phyloP scores from a whole-genome alignment of 75 land plant genomes.

The Adiantum capillusveneris region DNA sequence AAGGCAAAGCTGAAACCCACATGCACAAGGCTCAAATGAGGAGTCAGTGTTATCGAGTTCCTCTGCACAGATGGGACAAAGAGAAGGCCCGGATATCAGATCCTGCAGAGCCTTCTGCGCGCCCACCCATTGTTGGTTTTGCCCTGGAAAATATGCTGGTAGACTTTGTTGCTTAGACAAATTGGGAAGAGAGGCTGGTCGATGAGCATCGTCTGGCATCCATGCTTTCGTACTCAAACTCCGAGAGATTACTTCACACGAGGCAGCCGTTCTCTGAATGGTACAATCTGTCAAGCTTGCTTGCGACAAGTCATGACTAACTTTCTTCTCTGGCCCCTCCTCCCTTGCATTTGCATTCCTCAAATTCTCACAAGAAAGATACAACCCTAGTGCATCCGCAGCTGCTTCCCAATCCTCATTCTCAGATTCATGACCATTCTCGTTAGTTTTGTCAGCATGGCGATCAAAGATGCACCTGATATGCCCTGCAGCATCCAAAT shows the following conservation, averaged over 20 bases:
- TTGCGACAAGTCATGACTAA: neutral
- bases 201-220: slow-evolving; percentile 78
- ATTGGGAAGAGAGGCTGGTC: slow-evolving; percentile 70
- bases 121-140: neutral
- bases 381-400: slow-evolving; percentile 54
- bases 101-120: neutral
- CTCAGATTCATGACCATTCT: slow-evolving; percentile 16
- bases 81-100: slow-evolving; percentile 26
- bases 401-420: slow-evolving; percentile 82
- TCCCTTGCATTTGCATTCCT: too few species aligned
- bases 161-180: slow-evolving; percentile 63
- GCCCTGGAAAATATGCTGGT: slow-evolving; percentile 30
- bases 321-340: too few species aligned
- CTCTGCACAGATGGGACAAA: slow-evolving; percentile 85
- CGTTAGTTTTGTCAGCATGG: slow-evolving; percentile 28
- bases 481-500: neutral
- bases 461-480: neutral
- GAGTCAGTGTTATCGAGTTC: slow-evolving; percentile 82
- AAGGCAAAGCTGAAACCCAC: slow-evolving; percentile 85
- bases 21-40: slow-evolving; percentile 72
- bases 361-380: neutral
- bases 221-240: slow-evolving; percentile 44
- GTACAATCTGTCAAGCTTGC: neutral
- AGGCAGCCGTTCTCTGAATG: neutral
- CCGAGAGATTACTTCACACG: neutral